These are phyloP conservation scores for Melampsora medusae DNA, from an alignment of 1,284 basidiomycete species.

Conservation along the genomic window DNA sequence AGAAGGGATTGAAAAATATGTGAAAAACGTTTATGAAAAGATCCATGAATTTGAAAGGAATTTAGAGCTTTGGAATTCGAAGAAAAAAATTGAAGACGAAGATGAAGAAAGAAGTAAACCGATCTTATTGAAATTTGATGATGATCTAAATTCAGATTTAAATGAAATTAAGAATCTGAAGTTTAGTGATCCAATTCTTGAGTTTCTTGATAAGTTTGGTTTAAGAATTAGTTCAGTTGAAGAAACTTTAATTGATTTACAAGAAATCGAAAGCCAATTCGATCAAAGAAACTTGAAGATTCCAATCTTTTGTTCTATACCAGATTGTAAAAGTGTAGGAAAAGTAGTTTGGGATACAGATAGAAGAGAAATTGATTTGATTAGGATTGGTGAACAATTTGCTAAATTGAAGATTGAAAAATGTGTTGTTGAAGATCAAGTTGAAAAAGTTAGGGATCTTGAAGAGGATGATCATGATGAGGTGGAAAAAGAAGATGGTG, in stretches of 20 bases:
- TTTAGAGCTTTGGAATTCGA: constrained; percentile 12
- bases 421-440: neutral
- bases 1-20: neutral
- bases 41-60: neutral
- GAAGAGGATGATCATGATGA: neutral
- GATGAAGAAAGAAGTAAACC: neutral
- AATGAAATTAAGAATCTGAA: neutral
- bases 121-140: neutral
- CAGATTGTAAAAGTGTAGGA: constrained; percentile 1
- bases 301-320: neutral
- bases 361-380: neutral
- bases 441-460: neutral
- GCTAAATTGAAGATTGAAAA: neutral
- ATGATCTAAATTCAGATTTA: neutral
- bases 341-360: neutral
- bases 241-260: neutral
- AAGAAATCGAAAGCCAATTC: neutral
- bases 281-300: neutral
- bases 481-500: neutral
- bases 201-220: neutral
- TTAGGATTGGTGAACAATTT: neutral
- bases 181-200: neutral
- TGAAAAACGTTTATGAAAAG: neutral
- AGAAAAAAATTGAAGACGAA: neutral
- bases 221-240: constrained; percentile 1